phyloP scores from a whole-genome alignment of 75 land plant species.

The Ceratopteris richardii region DNA sequence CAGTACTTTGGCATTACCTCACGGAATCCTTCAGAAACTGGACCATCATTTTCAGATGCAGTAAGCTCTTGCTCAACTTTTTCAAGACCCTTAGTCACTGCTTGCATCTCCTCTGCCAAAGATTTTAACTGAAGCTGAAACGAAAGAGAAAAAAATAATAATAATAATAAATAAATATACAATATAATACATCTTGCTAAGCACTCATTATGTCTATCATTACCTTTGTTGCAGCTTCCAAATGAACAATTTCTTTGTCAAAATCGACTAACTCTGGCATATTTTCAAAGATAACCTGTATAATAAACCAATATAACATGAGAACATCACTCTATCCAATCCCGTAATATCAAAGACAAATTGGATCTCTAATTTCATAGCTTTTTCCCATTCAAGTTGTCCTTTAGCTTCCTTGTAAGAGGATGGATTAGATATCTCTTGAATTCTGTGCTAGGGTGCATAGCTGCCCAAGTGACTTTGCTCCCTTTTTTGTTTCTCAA shows the following conservation, averaged over 20 bases:
- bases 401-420: too few species aligned
- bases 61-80: constrained; percentile 14
- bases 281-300: constrained; percentile 83
- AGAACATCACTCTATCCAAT: too few species aligned
- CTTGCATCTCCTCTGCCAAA: constrained; percentile 16
- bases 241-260: constrained; percentile 68
- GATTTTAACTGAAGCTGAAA: constrained; percentile 12
- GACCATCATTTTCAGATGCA: constrained; percentile 14
- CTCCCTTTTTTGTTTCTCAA: too few species aligned
- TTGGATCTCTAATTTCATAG: too few species aligned
- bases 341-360: too few species aligned
- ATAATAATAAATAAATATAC: not conserved
- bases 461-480: too few species aligned
- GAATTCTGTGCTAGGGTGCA: too few species aligned
- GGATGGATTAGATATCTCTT: too few species aligned
- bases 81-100: constrained; percentile 11
- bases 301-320: too few species aligned
- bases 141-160: not conserved
- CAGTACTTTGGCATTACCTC: constrained; percentile 3
- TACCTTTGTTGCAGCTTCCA: constrained; percentile 94
- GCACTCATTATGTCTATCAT: not conserved
- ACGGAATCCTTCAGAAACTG: constrained; percentile 11
- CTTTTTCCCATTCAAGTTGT: too few species aligned
- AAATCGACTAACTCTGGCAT: constrained; percentile 88
- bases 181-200: not conserved